Conservation (phyloP, 23 red algal species). For the Agarophyton chilense region DNA sequence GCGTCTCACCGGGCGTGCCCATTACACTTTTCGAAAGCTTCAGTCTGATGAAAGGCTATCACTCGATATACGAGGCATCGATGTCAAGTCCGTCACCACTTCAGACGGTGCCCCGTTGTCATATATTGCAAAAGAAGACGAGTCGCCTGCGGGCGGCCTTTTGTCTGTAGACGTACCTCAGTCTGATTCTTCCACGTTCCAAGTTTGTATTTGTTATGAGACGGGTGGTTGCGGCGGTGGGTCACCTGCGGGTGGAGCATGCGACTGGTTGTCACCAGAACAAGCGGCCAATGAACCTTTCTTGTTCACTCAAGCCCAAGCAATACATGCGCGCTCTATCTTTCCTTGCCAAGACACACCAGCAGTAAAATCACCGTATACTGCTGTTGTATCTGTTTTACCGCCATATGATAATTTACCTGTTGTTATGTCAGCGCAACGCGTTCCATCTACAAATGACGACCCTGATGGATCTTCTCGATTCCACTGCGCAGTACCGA, state of each 20-base stretch:
- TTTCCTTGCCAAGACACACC: conserved; percentile 86
- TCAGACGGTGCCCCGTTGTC: not conserved
- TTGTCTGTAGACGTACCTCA: conserved; percentile 36
- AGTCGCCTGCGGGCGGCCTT: conserved; percentile 22
- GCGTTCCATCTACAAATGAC: conserved; percentile 20
- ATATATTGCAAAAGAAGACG: conserved; percentile 25
- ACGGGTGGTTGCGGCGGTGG: conserved; percentile 64
- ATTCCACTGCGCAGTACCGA: conserved; percentile 64
- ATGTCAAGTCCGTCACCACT: conserved; percentile 39
- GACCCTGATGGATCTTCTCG: conserved; percentile 12
- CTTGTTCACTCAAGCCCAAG: conserved; percentile 75
- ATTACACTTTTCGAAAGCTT: conserved; percentile 23
- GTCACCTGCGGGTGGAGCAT: conserved; percentile 59
- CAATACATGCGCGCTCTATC: conserved; percentile 81
- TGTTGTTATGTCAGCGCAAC: conserved; percentile 52
- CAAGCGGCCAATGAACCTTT: conserved; percentile 66
- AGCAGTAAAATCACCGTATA: conserved; percentile 72
- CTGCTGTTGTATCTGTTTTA: conserved; percentile 55
- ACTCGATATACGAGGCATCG: conserved; percentile 69
- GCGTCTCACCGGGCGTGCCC: conserved; percentile 11
- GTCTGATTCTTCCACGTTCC: not conserved
- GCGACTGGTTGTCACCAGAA: conserved; percentile 66
- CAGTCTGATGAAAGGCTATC: not conserved
- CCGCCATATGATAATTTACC: conserved; percentile 31
- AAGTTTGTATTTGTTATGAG: conserved; percentile 32